Conservation (phyloP, 2,329 filamentous ascomycete genomes). For the Alternaria arborescens region DNA sequence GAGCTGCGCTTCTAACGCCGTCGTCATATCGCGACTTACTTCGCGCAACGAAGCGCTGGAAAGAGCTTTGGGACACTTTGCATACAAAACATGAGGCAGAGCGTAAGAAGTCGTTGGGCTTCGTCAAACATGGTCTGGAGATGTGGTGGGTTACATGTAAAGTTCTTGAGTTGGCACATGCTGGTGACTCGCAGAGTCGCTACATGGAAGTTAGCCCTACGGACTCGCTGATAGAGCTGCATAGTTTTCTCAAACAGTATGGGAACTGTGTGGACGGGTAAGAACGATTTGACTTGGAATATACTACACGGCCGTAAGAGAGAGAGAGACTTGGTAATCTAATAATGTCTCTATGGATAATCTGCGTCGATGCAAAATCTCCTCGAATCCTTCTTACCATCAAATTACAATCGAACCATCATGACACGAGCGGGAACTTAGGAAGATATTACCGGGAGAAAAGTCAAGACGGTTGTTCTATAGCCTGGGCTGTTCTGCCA, state of each 20-base stretch:
- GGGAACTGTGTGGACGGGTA: background rate
- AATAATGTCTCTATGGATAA: background rate
- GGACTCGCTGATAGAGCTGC: slow-evolving; percentile 17
- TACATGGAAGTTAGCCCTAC: slow-evolving; percentile 17
- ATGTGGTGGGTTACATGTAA: slow-evolving; percentile 28
- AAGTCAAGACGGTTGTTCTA: background rate
- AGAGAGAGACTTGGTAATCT: background rate
- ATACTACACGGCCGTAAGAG: background rate
- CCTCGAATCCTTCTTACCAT: background rate
- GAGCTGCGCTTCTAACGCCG: background rate
- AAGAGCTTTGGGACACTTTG: slow-evolving; percentile 20
- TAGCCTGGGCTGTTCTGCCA: background rate
- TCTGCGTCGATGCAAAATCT: background rate
- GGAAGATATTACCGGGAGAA: background rate
- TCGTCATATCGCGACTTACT: slow-evolving; percentile 5
- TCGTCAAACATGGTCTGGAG: slow-evolving; percentile 21
- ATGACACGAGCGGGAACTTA: background rate
- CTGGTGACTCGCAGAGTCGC: background rate
- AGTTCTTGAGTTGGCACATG: slow-evolving; percentile 9
- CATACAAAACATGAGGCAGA: background rate
- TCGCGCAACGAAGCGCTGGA: slow-evolving; percentile 27
- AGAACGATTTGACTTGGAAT: background rate
- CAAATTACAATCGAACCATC: background rate
- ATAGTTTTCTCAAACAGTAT: slow-evolving; percentile 11
- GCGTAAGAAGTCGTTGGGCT: slow-evolving; percentile 10